Conservation (phyloP, 2,329 filamentous ascomycete species). For the Grosmannia clavigera region DNA sequence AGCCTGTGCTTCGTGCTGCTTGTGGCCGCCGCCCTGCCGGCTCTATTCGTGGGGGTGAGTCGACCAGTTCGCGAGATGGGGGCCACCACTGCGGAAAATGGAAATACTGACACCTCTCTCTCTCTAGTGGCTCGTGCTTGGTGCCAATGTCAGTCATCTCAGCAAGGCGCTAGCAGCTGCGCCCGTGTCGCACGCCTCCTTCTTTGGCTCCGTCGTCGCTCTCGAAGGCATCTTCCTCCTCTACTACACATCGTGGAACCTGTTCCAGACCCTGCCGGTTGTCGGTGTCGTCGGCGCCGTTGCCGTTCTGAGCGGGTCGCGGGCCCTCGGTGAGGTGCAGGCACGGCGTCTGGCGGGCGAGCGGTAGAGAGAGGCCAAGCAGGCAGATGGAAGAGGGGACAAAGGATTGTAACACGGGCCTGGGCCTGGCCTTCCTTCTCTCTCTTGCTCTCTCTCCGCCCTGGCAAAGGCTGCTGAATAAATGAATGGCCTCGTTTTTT, state of each 20-base stretch:
- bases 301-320: conserved; percentile 75
- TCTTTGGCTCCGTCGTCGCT: conserved; percentile 74
- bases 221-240: conserved; percentile 91
- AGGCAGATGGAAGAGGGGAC: background rate
- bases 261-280: conserved; percentile 78
- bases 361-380: conserved; percentile 25
- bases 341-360: conserved; percentile 68
- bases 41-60: conserved; percentile 57
- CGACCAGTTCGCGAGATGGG: background rate
- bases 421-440: background rate
- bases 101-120: background rate
- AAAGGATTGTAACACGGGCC: too few relatives aligned
- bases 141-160: conserved; percentile 72
- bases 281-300: conserved; percentile 55
- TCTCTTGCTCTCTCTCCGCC: background rate
- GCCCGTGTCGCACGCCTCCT: conserved; percentile 69
- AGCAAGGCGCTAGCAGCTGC: conserved; percentile 61
- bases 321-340: conserved; percentile 88
- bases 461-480: too few relatives aligned
- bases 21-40: conserved; percentile 61
- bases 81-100: too few relatives aligned
- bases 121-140: conserved; percentile 65
- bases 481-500: too few relatives aligned
- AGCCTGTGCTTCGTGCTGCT: conserved; percentile 65
- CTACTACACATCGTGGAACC: conserved; percentile 85